Base-by-base conservation (phyloP, 2,329 filamentous ascomycete genomes). In the Aspergillus tubingensis region DNA sequence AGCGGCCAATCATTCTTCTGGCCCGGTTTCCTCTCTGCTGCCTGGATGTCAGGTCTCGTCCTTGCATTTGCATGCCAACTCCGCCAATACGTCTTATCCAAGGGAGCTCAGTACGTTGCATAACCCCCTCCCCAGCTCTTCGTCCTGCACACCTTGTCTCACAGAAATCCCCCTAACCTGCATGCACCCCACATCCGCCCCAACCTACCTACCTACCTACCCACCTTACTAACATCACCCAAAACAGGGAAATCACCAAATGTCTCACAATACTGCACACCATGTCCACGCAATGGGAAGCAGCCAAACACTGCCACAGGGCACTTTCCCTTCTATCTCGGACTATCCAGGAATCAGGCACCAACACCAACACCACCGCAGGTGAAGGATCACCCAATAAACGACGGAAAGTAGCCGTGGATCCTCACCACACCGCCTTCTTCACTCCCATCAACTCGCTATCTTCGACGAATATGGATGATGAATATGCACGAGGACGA, bases 61-160 rank as follows among this genome's bases (percentile, higher is more conserved):
- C 70, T 78, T 54, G 76, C 75, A 11, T 78, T 78, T 58, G 76
- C 76, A 15, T 79, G 76, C 41, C 76, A 78, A 50, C 58, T 79
- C 6, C 72, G 72, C 11, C 77, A 77, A 61, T 78, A 78, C 57
- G 70, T 73, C 7, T 63, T 76, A 43, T 57, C 60, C 0, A 74
- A 76, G 43, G 76, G 74, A 1, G 65, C 69, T 27, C 66, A 68
- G 74, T 76, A 67, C 55, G 72, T 70, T 10, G 8, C 25, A 27
- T 27, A 27, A 0, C 23, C 36, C 5, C 17, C 11, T 48, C 23
- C n/a, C 19, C 50, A 7, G 30, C 21, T 21, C 7, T 23, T 57
- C 49, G 49, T n/a, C 36, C 13, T 19, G 21, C 27, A 25, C 32
- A 17, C 48, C 41, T 21, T 23, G 7, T 27, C 21, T n/a, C 21